Percentiles rank a stretch among this genome's conserved stretches.
These are phyloP conservation scores for Cryptomeria japonica DNA, from an alignment of 75 land plant species.

Conservation along the genomic window DNA sequence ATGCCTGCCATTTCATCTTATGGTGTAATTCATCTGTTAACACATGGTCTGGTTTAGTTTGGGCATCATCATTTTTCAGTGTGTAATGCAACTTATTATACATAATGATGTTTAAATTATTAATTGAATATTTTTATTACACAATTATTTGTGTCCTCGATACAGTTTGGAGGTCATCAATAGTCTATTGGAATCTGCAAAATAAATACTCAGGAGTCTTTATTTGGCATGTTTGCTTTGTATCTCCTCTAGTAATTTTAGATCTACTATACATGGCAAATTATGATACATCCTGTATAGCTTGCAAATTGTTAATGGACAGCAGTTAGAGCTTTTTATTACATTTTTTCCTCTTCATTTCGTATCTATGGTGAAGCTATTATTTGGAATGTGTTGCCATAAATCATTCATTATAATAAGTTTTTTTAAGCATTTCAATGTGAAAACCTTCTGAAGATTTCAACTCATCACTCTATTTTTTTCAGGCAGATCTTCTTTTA, in stretches of 20 bases:
- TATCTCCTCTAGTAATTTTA: not conserved
- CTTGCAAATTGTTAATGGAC: not conserved
- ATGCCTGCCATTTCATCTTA: not conserved
- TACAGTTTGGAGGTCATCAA: no score
- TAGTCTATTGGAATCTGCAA: not conserved
- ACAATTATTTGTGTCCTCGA: not conserved
- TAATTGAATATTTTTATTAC: no score
- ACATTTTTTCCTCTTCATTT: not conserved
- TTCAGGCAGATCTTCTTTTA: constrained; percentile 90
- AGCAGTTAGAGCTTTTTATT: not conserved
- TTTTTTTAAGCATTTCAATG: not conserved
- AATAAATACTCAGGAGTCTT: not conserved
- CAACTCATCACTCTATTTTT: not conserved
- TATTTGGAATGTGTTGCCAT: not conserved
- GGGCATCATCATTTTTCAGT: not conserved
- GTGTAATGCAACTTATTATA: not conserved
- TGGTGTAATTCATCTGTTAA: no score
- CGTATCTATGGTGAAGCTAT: not conserved
- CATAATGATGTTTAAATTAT: no score
- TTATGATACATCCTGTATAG: not conserved
- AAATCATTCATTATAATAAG: not conserved
- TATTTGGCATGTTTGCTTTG: not conserved
- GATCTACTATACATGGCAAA: not conserved
- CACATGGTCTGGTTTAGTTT: not conserved
- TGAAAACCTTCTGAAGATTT: not conserved